These are phyloP conservation scores for Cladochytrium tenue DNA, from an alignment of 371 early-diverging fungal genomes.

Conservation along the genomic window DNA sequence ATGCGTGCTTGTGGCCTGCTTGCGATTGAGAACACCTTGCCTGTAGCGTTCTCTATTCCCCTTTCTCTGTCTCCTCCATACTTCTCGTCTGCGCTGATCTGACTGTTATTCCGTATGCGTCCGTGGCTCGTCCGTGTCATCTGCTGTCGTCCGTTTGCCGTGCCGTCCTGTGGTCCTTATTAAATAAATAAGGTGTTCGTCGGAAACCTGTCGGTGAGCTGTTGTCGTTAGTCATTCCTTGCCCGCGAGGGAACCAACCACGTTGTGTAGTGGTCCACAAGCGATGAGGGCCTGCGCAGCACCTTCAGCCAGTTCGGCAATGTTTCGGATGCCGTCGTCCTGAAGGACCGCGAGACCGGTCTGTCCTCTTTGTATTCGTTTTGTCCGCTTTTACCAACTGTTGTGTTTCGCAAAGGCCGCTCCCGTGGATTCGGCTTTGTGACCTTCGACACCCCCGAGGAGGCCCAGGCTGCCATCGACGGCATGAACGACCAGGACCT, in stretches of 20 bases:
- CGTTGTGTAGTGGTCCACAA: constrained; percentile 72
- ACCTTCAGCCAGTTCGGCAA: constrained; percentile 53
- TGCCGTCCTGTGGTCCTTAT: too few species aligned
- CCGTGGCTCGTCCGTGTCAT: too few species aligned
- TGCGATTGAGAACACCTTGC: too few species aligned
- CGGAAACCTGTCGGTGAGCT: constrained; percentile 75
- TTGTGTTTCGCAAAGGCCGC: constrained; percentile 42
- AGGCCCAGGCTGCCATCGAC: constrained; percentile 62
- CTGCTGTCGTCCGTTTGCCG: too few species aligned
- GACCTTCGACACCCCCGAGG: constrained; percentile 50
- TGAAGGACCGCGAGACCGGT: constrained; percentile 76
- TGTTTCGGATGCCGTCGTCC: constrained; percentile 74
- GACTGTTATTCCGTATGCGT: too few species aligned
- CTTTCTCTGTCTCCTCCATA: too few species aligned
- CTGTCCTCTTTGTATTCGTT: constrained; percentile 37
- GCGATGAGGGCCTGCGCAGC: constrained; percentile 61
- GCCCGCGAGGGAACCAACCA: not conserved
- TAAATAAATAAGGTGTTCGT: constrained; percentile 90
- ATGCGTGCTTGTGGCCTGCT: too few species aligned
- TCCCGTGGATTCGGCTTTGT: constrained; percentile 85
- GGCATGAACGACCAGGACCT: constrained; percentile 60
- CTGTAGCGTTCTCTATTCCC: too few species aligned
- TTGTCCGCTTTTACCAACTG: not conserved
- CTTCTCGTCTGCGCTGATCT: too few species aligned
- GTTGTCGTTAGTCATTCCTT: not conserved